Percentiles rank a stretch among this genome's conserved stretches.
Conservation (phyloP, 2,329 filamentous ascomycete genomes). For the Xylaria sp. region DNA sequence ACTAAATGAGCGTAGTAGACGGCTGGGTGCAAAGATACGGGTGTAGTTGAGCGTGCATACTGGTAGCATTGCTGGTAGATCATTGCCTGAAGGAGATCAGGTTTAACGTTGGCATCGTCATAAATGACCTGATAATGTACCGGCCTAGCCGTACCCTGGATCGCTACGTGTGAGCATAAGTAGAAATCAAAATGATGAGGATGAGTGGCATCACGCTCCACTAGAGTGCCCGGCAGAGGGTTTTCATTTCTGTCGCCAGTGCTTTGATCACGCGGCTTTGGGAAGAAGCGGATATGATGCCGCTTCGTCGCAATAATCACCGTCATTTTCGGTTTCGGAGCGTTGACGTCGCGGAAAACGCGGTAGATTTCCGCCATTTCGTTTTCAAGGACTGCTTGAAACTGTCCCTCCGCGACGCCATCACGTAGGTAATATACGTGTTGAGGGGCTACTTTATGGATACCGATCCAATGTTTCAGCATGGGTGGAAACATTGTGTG, state of each 20-base stretch:
- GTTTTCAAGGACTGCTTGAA: slow-evolving; percentile 78
- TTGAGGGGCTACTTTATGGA: slow-evolving; percentile 68
- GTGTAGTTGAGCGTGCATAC: slow-evolving; percentile 90
- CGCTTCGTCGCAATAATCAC: slow-evolving; percentile 93
- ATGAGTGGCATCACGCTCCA: slow-evolving; percentile 91
- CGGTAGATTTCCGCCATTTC: slow-evolving; percentile 80
- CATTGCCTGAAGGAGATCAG: slow-evolving; percentile 82
- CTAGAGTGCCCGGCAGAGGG: slow-evolving; percentile 83
- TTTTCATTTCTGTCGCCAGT: slow-evolving; percentile 81
- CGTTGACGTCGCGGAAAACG: slow-evolving; percentile 59
- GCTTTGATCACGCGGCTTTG: slow-evolving; percentile 61
- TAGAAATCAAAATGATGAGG: slow-evolving; percentile 93
- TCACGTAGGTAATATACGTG: slow-evolving; percentile 94
- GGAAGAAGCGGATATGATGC: slow-evolving; percentile 94
- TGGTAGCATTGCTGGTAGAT: slow-evolving; percentile 97
- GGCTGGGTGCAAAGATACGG: slow-evolving; percentile 87
- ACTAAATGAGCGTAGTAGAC: slow-evolving; percentile 97
- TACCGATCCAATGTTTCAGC: slow-evolving; percentile 70
- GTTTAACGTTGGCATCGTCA: slow-evolving; percentile 77
- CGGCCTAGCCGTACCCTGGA: slow-evolving; percentile 93
- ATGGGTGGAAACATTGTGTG: slow-evolving; percentile 73
- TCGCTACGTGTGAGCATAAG: slow-evolving; percentile 72
- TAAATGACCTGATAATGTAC: slow-evolving; percentile 91
- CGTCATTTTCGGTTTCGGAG: slow-evolving; percentile 72
- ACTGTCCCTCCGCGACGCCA: slow-evolving; percentile 90